Base-by-base conservation (phyloP, 2,329 filamentous ascomycete genomes). In the Alternaria metachromatica region DNA sequence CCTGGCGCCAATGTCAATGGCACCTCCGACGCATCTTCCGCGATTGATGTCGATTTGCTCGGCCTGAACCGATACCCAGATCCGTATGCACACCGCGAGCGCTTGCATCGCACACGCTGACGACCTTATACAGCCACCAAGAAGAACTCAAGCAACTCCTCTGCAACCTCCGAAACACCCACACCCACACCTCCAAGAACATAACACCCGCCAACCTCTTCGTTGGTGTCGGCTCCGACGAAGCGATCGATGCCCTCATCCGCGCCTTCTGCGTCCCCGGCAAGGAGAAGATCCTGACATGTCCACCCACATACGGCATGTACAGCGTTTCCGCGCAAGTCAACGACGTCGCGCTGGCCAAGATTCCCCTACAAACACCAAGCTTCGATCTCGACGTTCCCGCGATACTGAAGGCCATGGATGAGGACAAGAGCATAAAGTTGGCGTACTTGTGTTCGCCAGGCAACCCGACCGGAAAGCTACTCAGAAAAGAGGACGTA, bases 261-360 rank as follows among this genome's bases (percentile, higher is more conserved):
- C 91, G 96, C 57, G 96, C 92, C 81, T 99, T 99, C 84, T 99
- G 96, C 82, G 84, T 89, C 2, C 96, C 96, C 1, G 93, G 91
- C 49, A 87, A 86, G 69, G 96, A 99, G 82, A 93, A 92, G 77
- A 96, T 99, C 77, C 87, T 99, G 37, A 95, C 93, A 45, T 98
- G 95, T 77, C 96, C 96, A 18, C 96, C 96, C 1, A 99, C 96
- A 1, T 99, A 99, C 80, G 96, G 96, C 82, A 99, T 99, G 96
- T 99, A 99, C 84, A 86, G 89, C 50, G 96, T 99, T 18, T 96
- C 93, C 7, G 96, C 96, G 1, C 92, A 96, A 78, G 91, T 97
- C 71, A 99, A 99, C 83, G 96, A 98, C 76, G 86, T 99, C 20
- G 87, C 87, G 49, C 88, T 98, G 25, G 90, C 96, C 71, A 93